A percentile compares a stretch with the other conserved stretches of the same genome.
Conservation (phyloP, 176 grass and related monocot species). For the Dendrocalamus sinicus region DNA sequence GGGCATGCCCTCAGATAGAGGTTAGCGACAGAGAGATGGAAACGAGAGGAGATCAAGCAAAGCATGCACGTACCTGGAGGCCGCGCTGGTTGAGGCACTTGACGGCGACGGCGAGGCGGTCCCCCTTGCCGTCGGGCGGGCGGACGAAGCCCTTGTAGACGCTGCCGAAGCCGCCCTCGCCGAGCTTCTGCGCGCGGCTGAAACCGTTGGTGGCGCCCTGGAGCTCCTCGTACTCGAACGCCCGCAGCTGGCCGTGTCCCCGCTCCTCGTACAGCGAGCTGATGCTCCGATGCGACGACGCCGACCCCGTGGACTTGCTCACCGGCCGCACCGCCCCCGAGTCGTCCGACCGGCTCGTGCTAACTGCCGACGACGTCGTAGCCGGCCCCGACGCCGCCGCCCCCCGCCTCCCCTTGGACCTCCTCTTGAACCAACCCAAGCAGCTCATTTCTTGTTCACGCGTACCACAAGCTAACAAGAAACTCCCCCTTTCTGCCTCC, state of each 20-base stretch:
- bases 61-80: slow-evolving; percentile 59
- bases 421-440: slow-evolving; percentile 57
- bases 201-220: slow-evolving; percentile 72
- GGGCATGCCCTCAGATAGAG: background rate
- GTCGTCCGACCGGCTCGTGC: slow-evolving; percentile 79
- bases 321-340: slow-evolving; percentile 52
- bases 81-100: slow-evolving; percentile 80
- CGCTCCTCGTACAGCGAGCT: slow-evolving; percentile 84
- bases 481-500: background rate
- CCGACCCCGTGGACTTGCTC: slow-evolving; percentile 75
- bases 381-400: background rate
- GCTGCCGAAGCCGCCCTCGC: slow-evolving; percentile 90
- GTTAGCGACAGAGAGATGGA: background rate
- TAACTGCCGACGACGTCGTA: slow-evolving; percentile 41
- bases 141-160: slow-evolving; percentile 82
- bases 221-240: slow-evolving; percentile 81
- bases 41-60: background rate
- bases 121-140: slow-evolving; percentile 52
- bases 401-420: slow-evolving; percentile 1
- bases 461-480: background rate
- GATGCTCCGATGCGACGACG: slow-evolving; percentile 78
- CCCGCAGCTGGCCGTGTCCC: slow-evolving; percentile 68
- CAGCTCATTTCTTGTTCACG: slow-evolving; percentile 57
- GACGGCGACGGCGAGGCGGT: slow-evolving; percentile 71
- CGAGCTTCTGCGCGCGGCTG: slow-evolving; percentile 75